Base-by-base conservation (phyloP, 2,329 filamentous ascomycete genomes). In the Diatrype stigma region DNA sequence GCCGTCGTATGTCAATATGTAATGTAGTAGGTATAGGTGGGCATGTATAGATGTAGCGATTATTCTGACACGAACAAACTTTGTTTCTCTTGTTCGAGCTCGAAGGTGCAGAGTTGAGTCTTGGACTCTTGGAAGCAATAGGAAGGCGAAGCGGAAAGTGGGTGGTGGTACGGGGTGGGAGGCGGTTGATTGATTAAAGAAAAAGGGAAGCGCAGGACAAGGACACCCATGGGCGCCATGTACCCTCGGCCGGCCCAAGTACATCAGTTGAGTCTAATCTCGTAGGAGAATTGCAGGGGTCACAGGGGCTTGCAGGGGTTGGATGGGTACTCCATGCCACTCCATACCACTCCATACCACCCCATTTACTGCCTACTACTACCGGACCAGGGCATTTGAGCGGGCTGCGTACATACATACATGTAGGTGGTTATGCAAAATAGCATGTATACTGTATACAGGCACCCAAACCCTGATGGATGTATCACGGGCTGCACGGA, bases 261-360 rank as follows among this genome's bases (percentile, higher is more conserved):
- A 48, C 50, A 19, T n/a, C n/a, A n/a, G n/a, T n/a, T n/a, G n/a
- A n/a, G n/a, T 44, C 22, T 47, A 42, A 49, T 28, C 21, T 16
- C n/a, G 38, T 35, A 34, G 17, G 38, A 46, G 44, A 32, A 40
- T 46, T n/a, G 16, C 48, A 50, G 48, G 48, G 48, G 46, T 50
- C 3, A 21, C 32, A 30, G 19, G 23, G 42, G n/a, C 3, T 34
- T 30, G 26, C 26, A 30, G 26, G 26, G 26, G 26, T 30, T 6
- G 14, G 40, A 50, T 45, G 48, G 42, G 28, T 28, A 28, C 23
- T 28, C 17, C 26, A 30, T 30, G 10, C 26, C 26, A 30, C 26
- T 23, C 30, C 42, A 46, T 50, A n/a, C n/a, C n/a, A n/a, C n/a
- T n/a, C n/a, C 26, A 30, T 30, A 30, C 26, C 26, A 30, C 26